phyloP scores from a whole-genome alignment of 768 basidiomycete species.

The Pulveroboletus sp. region DNA sequence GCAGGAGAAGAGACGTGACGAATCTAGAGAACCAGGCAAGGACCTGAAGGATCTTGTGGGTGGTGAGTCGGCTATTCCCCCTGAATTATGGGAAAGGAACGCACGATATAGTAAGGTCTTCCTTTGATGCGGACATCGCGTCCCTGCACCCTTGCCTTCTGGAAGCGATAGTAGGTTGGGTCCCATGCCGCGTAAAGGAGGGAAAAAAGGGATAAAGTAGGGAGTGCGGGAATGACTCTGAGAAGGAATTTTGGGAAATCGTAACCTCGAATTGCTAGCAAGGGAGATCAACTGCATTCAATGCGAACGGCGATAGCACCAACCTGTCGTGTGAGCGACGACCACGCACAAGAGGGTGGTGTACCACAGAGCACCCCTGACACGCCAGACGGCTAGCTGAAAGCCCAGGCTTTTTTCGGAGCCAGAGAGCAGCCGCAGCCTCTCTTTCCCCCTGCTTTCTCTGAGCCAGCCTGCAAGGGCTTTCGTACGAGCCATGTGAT shows the following conservation, averaged over 20 bases:
- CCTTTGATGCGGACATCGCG: constrained; percentile 68
- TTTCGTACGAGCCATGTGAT: constrained; percentile 76
- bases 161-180: constrained; percentile 67
- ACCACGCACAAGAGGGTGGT: constrained; percentile 43
- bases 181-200: constrained; percentile 85
- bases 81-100: constrained; percentile 21
- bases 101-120: constrained; percentile 60
- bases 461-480: constrained; percentile 73
- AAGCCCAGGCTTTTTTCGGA: constrained; percentile 38
- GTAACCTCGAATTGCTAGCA: constrained; percentile 21
- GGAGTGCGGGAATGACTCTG: constrained; percentile 40
- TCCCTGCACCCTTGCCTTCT: constrained; percentile 64
- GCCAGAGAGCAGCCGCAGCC: constrained; percentile 46
- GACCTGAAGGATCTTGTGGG: constrained; percentile 55
- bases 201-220: constrained; percentile 53
- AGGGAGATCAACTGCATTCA: neutral
- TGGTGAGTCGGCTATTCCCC: neutral
- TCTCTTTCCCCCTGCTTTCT: constrained; percentile 63
- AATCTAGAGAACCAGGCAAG: constrained; percentile 58
- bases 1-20: constrained; percentile 45
- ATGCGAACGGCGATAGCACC: constrained; percentile 12
- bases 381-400: constrained; percentile 63
- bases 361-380: constrained; percentile 69
- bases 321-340: constrained; percentile 46
- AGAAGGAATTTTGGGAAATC: constrained; percentile 17